phyloP scores from a whole-genome alignment of 2,329 filamentous ascomycete genomes.

The Exophiala viscosa region DNA sequence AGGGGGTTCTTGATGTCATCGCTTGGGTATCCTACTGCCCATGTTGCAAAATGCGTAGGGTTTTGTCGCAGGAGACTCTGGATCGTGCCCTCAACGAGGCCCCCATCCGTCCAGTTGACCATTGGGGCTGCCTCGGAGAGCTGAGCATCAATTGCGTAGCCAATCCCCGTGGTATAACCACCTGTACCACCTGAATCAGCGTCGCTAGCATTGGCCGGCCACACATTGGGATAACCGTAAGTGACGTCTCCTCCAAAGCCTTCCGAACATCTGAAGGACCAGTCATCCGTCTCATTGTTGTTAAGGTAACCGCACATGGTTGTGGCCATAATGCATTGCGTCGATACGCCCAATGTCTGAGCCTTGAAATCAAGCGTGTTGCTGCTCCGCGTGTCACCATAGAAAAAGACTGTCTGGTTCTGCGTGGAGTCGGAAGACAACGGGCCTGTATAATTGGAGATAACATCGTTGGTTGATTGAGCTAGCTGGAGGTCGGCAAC shows the following conservation, averaged over 20 bases:
- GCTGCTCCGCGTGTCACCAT: slow-evolving; percentile 5
- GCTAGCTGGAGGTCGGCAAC: neutral
- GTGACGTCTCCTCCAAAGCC: neutral
- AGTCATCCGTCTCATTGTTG: neutral
- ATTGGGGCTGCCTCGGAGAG: neutral
- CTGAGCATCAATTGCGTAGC: neutral
- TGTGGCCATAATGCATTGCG: slow-evolving; percentile 3
- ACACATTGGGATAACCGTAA: neutral
- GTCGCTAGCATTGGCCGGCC: neutral
- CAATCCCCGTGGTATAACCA: neutral
- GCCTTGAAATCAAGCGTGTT: slow-evolving; percentile 11
- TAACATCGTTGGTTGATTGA: neutral
- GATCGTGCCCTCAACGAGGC: neutral
- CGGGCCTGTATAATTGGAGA: slow-evolving; percentile 7
- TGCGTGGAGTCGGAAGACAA: slow-evolving; percentile 8
- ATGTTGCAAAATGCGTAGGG: slow-evolving; percentile 1
- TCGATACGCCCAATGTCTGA: slow-evolving; percentile 12
- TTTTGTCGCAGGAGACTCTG: neutral
- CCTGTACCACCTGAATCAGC: neutral
- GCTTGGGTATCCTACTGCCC: slow-evolving; percentile 7
- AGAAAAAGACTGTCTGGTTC: slow-evolving; percentile 6
- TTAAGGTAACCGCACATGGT: neutral
- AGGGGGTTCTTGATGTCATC: slow-evolving; percentile 14
- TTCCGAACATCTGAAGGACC: neutral
- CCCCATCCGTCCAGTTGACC: neutral